A percentile compares a stretch with the other conserved stretches of the same genome.
Conservation (phyloP, 2,329 filamentous ascomycete species). For the Catunica adiposa region DNA sequence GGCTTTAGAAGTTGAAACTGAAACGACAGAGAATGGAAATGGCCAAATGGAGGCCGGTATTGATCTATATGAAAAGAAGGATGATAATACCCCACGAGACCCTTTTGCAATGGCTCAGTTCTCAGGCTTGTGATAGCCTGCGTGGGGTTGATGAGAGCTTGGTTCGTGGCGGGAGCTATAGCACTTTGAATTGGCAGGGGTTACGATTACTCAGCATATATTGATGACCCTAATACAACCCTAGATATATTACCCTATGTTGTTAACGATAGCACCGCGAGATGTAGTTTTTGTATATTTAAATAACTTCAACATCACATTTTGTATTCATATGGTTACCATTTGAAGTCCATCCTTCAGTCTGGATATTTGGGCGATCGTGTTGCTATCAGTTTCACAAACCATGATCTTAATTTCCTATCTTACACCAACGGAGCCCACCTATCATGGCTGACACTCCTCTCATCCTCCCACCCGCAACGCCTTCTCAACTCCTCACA, state of each 20-base stretch:
- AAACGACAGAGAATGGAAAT: not conserved
- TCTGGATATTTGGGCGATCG: too few relatives aligned
- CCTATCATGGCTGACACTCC: not conserved
- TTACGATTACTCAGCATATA: not conserved
- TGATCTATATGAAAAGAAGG: not conserved
- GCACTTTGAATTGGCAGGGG: too few relatives aligned
- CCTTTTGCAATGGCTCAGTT: not conserved
- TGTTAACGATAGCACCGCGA: not conserved
- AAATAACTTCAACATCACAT: too few relatives aligned
- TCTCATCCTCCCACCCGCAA: slow-evolving; percentile 33
- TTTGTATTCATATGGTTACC: too few relatives aligned
- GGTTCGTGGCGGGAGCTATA: too few relatives aligned
- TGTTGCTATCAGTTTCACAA: too few relatives aligned
- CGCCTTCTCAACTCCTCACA: slow-evolving; percentile 45
- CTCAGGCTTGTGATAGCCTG: not conserved
- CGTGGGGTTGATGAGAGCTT: not conserved
- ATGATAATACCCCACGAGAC: not conserved
- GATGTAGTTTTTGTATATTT: too few relatives aligned
- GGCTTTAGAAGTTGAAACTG: too few relatives aligned
- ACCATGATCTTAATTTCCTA: too few relatives aligned
- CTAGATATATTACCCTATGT: not conserved
- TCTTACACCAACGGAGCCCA: not conserved
- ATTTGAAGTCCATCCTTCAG: too few relatives aligned
- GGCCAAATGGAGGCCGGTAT: not conserved
- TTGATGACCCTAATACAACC: not conserved